Base-by-base conservation (phyloP, 768 basidiomycete species). In the Russula abietina region DNA sequence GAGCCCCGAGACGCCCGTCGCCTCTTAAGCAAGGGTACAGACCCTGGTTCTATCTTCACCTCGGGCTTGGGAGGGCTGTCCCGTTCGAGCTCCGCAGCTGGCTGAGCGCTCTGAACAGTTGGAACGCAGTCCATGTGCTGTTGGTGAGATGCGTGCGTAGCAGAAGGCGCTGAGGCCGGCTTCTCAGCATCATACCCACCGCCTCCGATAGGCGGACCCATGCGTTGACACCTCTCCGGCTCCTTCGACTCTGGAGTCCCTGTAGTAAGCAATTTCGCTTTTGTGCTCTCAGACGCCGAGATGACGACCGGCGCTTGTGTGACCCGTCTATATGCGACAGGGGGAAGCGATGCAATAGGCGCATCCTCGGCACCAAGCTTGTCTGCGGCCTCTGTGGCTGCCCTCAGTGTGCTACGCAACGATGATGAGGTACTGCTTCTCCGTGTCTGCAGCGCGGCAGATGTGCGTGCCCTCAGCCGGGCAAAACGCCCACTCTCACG, bases 391-490 rank as follows among this genome's bases (percentile, higher is more conserved):
- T 60, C 63, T 10, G 58, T 24, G 12, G 63, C 58, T 43, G 63
- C 54, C 43, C 58, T 48, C 28, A 63, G 46, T 11, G 57, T 63
- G 46, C 62, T 63, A 16, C 57, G 62, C 7, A 63, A 30, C 7
- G 63, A 64, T 11, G 63, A 60, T 10, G 57, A 55, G 17, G 63
- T 58, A 28, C 62, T 64, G 7, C 33, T 45, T 56, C 59, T 55
- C 14, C 24, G 63, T 36, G 24, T 24, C 43, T 63, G 51, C 10
- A 46, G 58, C 12, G 30, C 39, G n/a, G n/a, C 19, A 16, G 61
- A 58, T 8, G 52, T 54, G 10, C 45, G 53, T 24, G 55, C 55
- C 32, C 56, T 55, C 17, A 57, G 26, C 12, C 61, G 28, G 28
- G 61, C 36, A 32, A 63, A 54, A 45, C 51, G 55, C 45, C 61